These are phyloP conservation scores for Peniophora sp. DNA, from an alignment of 1,284 basidiomycete genomes.

Conservation along the genomic window DNA sequence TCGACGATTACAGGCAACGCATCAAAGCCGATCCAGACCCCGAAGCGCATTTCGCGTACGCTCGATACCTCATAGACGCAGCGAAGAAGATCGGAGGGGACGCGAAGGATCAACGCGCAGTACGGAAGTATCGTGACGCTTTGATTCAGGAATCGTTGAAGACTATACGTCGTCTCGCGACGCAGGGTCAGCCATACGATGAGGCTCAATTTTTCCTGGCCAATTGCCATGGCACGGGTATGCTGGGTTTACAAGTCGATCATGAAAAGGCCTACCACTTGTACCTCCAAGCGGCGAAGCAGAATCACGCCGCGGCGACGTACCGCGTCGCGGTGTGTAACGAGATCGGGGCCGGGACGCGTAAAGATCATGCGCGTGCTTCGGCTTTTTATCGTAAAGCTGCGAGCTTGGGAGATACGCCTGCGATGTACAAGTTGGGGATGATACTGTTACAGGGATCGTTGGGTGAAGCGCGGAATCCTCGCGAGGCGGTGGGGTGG, in stretches of 20 bases:
- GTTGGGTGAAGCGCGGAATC: conserved; percentile 80
- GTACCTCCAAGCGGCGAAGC: conserved; percentile 96
- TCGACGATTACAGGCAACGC: conserved; percentile 93
- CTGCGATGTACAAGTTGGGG: conserved; percentile 99
- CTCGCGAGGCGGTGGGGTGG: conserved; percentile 92
- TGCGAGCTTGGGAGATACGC: conserved; percentile 91
- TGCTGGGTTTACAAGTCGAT: conserved; percentile 90
- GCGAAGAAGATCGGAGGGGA: conserved; percentile 82
- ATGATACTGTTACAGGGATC: conserved; percentile 89
- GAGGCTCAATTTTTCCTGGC: conserved; percentile 99
- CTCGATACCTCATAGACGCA: conserved; percentile 98
- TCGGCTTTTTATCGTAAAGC: conserved; percentile 97
- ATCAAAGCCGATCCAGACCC: conserved; percentile 98
- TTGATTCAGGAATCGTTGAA: conserved; percentile 88
- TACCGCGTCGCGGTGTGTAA: conserved; percentile 99
- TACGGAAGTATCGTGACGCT: conserved; percentile 85
- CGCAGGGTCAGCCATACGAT: conserved; percentile 82
- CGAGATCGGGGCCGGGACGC: conserved; percentile 98
- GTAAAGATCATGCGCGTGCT: conserved; percentile 81
- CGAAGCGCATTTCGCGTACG: conserved; percentile 96
- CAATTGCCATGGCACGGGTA: conserved; percentile 95
- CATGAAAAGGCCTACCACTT: conserved; percentile 97
- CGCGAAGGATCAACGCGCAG: conserved; percentile 70
- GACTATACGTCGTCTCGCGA: conserved; percentile 86
- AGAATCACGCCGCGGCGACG: conserved; percentile 91